Percentiles rank a stretch among this genome's conserved stretches.
Evolutionary conservation across 2,329 filamentous ascomycete genomes (phyloP).

Genomic region (Chaetomium sp.): DNA sequence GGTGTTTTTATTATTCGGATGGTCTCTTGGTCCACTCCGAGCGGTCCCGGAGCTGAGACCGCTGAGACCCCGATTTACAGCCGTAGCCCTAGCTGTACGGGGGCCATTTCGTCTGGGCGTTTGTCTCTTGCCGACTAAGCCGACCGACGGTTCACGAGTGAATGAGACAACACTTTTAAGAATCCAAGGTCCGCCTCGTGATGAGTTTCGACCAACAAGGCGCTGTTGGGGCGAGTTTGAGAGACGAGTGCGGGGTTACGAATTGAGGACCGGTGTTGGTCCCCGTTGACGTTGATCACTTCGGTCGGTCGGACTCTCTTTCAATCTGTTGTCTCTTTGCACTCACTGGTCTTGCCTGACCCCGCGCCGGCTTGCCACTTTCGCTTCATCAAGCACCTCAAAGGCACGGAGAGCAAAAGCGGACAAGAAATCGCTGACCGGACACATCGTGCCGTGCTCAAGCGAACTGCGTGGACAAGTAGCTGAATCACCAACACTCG

Average conservation of each 20-base stretch:
- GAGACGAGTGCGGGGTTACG: neutral
- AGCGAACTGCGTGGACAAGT: too few species aligned
- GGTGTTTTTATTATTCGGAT: too few species aligned
- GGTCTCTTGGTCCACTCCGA: too few species aligned
- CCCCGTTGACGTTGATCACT: neutral
- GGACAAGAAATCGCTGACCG: neutral
- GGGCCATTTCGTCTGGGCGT: too few species aligned
- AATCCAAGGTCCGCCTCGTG: neutral
- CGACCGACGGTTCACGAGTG: too few species aligned
- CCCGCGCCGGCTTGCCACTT: neutral
- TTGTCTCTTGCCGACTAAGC: too few species aligned
- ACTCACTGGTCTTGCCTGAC: neutral
- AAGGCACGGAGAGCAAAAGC: constrained; percentile 4
- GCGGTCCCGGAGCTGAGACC: too few species aligned
- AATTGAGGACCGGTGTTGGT: constrained; percentile 4
- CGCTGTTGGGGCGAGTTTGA: neutral
- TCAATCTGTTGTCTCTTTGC: too few species aligned
- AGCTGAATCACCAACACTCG: neutral
- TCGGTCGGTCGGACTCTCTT: too few species aligned
- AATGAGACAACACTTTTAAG: too few species aligned
- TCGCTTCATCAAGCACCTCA: neutral
- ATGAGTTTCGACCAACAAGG: neutral
- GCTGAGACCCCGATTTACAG: too few species aligned
- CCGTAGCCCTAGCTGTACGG: too few species aligned
- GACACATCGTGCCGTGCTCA: neutral